These are phyloP conservation scores for Colletotrichum salicis DNA, from an alignment of 2,329 filamentous ascomycete genomes.

Conservation along the genomic window DNA sequence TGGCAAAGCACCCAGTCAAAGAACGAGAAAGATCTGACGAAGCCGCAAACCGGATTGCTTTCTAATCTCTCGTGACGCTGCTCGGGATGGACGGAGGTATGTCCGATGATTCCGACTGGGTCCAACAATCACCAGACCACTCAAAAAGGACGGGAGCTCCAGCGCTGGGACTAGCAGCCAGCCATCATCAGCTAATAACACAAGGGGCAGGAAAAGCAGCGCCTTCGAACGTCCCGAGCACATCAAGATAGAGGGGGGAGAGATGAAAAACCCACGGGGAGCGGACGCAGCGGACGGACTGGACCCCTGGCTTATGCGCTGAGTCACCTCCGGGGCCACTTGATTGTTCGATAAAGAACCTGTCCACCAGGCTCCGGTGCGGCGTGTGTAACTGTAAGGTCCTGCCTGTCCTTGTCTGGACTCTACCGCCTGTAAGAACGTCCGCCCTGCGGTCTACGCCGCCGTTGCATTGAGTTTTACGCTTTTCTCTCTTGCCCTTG, in stretches of 20 bases:
- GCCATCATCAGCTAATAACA: slow-evolving; percentile 19
- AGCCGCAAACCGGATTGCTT: slow-evolving; percentile 30
- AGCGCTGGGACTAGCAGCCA: slow-evolving; percentile 7
- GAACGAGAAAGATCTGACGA: slow-evolving; percentile 20
- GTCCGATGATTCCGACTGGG: slow-evolving; percentile 19
- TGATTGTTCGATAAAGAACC: background rate
- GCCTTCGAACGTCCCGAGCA: background rate
- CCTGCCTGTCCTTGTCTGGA: background rate
- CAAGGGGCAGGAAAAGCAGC: background rate
- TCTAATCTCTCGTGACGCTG: slow-evolving; percentile 20
- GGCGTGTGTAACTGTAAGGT: background rate
- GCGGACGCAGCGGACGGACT: slow-evolving; percentile 1
- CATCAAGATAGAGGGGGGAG: background rate
- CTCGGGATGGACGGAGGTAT: slow-evolving; percentile 11
- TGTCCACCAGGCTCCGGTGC: background rate
- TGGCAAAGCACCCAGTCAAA: background rate
- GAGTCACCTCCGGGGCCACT: background rate
- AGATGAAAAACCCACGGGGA: background rate
- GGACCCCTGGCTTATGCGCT: background rate
- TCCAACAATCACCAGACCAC: slow-evolving; percentile 18
- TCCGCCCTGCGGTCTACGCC: background rate
- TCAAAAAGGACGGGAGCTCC: background rate
- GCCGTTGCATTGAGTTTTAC: background rate
- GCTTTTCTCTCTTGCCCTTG: background rate
- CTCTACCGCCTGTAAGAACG: background rate